Conservation (phyloP, 192 early-diverging fungal species). For the Oehlia diaphana region DNA sequence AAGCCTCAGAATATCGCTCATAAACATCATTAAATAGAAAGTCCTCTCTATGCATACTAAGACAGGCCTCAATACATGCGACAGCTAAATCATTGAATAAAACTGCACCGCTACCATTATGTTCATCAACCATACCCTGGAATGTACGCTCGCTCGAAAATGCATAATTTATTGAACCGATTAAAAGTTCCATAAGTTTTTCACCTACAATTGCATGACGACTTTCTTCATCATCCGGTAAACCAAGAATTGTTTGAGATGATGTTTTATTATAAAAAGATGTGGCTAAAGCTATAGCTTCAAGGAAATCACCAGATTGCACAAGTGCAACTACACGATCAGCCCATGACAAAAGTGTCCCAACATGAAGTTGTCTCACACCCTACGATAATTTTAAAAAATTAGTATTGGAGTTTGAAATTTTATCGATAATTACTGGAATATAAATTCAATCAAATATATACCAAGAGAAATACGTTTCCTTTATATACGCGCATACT, state of each 20-base stretch:
- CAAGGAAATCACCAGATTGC: conserved; percentile 56
- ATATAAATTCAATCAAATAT: neutral
- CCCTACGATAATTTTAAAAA: conserved; percentile 38
- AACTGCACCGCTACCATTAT: conserved; percentile 40
- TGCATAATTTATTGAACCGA: conserved; percentile 52
- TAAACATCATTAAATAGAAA: conserved; percentile 58
- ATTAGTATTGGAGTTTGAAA: neutral
- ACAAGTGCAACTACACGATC: conserved; percentile 58
- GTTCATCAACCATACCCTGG: conserved; percentile 43
- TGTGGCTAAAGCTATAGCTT: conserved; percentile 58
- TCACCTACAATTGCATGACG: conserved; percentile 55
- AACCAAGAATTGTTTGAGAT: conserved; percentile 58
- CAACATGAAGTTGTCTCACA: conserved; percentile 51
- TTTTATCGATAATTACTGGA: neutral
- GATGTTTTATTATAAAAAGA: conserved; percentile 58
- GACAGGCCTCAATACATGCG: conserved; percentile 54
- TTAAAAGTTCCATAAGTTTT: conserved; percentile 54
- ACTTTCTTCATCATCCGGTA: conserved; percentile 55
- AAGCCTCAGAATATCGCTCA: conserved; percentile 52
- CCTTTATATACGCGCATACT: conserved; percentile 56
- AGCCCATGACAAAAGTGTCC: conserved; percentile 57
- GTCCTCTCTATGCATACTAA: conserved; percentile 51
- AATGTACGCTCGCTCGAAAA: conserved; percentile 51
- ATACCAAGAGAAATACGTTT: conserved; percentile 58
- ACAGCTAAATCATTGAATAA: conserved; percentile 51